Conservation (phyloP, 2,329 filamentous ascomycete genomes). For the Trichoderma sp. region DNA sequence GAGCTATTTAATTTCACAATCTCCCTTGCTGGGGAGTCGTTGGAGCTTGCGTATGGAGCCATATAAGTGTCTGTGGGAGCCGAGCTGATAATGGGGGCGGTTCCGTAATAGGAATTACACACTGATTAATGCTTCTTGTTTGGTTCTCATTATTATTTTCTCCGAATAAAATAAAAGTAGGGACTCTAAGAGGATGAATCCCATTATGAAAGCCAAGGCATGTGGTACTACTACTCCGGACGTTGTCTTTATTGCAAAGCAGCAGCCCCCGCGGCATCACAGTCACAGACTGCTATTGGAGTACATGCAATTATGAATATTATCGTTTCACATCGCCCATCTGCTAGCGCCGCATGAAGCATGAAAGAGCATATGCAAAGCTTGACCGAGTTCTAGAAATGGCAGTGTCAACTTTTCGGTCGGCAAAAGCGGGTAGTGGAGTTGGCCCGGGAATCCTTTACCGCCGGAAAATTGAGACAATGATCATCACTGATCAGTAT, state of each 20-base stretch:
- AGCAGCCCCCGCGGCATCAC: not conserved
- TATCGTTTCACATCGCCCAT: not conserved
- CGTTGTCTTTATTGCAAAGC: not conserved
- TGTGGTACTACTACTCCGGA: not conserved
- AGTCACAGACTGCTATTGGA: not conserved
- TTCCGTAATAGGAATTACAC: conserved; percentile 18
- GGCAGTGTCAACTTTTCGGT: not conserved
- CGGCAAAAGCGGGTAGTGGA: not conserved
- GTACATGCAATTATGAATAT: no score
- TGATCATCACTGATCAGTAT: not conserved
- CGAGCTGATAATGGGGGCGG: conserved; percentile 5
- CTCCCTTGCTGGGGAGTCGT: not conserved
- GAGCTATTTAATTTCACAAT: conserved; percentile 22
- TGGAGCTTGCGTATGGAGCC: not conserved
- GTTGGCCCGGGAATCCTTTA: not conserved
- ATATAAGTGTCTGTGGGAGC: not conserved
- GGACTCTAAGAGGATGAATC: not conserved
- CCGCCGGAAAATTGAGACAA: not conserved
- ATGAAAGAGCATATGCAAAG: not conserved
- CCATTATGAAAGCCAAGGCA: not conserved
- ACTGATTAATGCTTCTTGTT: not conserved
- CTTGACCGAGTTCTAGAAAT: not conserved
- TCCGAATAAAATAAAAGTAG: no score
- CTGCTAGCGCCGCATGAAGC: not conserved
- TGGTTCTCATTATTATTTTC: not conserved